Conservation (phyloP, 108 stramenopile species). For the Cyclotella cryptica region DNA sequence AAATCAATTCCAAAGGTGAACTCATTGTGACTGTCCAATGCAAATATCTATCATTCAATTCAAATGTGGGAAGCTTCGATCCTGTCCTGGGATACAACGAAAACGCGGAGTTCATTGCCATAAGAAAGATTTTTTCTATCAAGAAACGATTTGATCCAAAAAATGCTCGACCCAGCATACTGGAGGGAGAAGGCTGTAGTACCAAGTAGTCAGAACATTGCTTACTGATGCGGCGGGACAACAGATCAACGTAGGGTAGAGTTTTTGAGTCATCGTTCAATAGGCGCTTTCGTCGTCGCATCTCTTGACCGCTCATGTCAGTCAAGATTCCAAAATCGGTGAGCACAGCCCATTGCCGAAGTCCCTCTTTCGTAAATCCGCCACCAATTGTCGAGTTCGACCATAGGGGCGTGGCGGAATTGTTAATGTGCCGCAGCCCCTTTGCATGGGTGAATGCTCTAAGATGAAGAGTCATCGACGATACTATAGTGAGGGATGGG, state of each 20-base stretch:
- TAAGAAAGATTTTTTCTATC: constrained; percentile 33
- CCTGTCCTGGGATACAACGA: constrained; percentile 19
- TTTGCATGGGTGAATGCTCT: neutral
- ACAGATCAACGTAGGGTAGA: constrained; percentile 48
- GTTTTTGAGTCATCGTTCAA: constrained; percentile 15
- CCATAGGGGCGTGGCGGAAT: neutral
- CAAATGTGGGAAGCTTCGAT: constrained; percentile 32
- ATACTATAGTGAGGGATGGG: no score
- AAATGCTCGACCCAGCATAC: constrained; percentile 43
- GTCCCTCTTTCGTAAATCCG: constrained; percentile 41
- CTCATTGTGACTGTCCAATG: constrained; percentile 43
- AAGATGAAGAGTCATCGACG: neutral
- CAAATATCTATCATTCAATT: constrained; percentile 37
- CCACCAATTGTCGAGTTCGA: constrained; percentile 35
- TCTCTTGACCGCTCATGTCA: constrained; percentile 19
- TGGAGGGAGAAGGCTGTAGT: constrained; percentile 39
- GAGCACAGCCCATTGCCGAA: constrained; percentile 34
- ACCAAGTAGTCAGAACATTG: constrained; percentile 33
- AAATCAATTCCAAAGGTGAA: constrained; percentile 51
- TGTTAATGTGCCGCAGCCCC: neutral
- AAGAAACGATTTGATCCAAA: constrained; percentile 51
- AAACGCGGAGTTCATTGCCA: constrained; percentile 17
- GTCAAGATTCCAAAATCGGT: constrained; percentile 39
- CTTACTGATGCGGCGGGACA: constrained; percentile 38
- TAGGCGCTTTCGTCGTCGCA: constrained; percentile 29